These are phyloP conservation scores for Saccharomycopsis microspora DNA, from an alignment of 805 yeast species.

Conservation along the genomic window DNA sequence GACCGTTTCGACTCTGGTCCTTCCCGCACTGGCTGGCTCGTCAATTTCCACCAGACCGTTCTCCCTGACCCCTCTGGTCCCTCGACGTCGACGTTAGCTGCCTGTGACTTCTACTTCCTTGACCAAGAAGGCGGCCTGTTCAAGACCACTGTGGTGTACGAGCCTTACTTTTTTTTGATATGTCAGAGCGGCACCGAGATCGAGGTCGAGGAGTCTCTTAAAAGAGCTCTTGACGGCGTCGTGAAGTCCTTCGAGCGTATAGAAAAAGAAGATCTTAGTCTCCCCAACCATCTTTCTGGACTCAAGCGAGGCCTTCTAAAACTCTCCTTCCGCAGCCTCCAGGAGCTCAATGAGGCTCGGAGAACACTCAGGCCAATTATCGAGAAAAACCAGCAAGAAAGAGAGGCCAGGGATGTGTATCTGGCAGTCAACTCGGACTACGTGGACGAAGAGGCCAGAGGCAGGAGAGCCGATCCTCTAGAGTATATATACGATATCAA, in stretches of 20 bases:
- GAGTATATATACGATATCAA: constrained; percentile 65
- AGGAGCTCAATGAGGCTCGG: constrained; percentile 68
- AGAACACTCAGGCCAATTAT: constrained; percentile 59
- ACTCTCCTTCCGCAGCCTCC: constrained; percentile 61
- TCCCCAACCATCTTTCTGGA: constrained; percentile 84
- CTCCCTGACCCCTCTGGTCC: constrained; percentile 39
- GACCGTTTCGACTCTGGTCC: constrained; percentile 67
- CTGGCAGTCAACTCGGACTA: constrained; percentile 38
- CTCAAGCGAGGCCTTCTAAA: constrained; percentile 50
- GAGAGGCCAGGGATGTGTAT: constrained; percentile 58
- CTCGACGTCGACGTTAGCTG: constrained; percentile 60
- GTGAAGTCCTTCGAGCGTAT: constrained; percentile 47
- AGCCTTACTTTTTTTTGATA: constrained; percentile 76
- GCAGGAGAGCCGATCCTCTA: constrained; percentile 37
- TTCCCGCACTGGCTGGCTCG: constrained; percentile 73
- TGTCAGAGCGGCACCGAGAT: constrained; percentile 40
- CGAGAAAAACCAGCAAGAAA: constrained; percentile 48
- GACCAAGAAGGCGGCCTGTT: constrained; percentile 97
- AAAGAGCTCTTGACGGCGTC: constrained; percentile 51
- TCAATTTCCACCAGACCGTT: constrained; percentile 81
- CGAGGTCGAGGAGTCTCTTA: constrained; percentile 79
- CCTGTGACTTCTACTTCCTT: constrained; percentile 86
- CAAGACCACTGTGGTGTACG: constrained; percentile 71
- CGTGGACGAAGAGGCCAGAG: constrained; percentile 17
- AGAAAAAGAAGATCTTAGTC: constrained; percentile 64